Percentiles rank a stretch among this genome's conserved stretches.
These are phyloP conservation scores for Ceratocystiopsis brevicomis DNA, from an alignment of 2,329 filamentous ascomycete species.

Conservation along the genomic window DNA sequence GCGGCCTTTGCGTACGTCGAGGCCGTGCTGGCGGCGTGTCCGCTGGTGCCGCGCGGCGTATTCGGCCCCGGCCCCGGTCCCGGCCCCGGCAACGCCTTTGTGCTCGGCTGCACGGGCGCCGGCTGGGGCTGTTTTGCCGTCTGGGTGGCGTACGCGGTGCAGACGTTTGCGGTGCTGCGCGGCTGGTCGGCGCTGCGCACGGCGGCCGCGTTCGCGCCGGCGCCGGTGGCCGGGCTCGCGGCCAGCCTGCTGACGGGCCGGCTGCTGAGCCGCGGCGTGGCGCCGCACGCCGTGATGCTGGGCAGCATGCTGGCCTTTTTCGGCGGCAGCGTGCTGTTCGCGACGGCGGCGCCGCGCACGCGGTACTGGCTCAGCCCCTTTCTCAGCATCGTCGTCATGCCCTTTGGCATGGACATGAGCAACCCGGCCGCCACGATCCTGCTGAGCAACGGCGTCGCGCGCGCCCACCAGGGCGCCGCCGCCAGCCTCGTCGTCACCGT, in stretches of 20 bases:
- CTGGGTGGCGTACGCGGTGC: constrained; percentile 21
- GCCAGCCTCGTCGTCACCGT: constrained; percentile 41
- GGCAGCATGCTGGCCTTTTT: constrained; percentile 26
- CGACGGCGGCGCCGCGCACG: constrained; percentile 31
- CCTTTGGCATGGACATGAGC: constrained; percentile 47
- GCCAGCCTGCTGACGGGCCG: constrained; percentile 26
- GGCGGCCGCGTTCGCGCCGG: constrained; percentile 25
- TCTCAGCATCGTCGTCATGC: constrained; percentile 35
- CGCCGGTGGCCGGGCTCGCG: constrained; percentile 22
- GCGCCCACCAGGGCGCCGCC: constrained; percentile 26
- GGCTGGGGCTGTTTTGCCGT: constrained; percentile 25
- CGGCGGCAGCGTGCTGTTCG: constrained; percentile 22
- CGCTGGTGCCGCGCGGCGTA: constrained; percentile 31
- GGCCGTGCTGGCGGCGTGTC: constrained; percentile 19
- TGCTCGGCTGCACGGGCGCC: constrained; percentile 26
- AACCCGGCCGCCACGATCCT: constrained; percentile 44
- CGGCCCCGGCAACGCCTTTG: constrained; percentile 25
- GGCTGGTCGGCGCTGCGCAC: constrained; percentile 24
- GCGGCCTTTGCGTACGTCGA: constrained; percentile 31
- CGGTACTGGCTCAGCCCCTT: constrained; percentile 48
- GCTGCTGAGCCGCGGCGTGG: constrained; percentile 20
- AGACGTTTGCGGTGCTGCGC: constrained; percentile 18
- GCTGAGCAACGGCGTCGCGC: constrained; percentile 31
- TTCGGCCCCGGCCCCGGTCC: constrained; percentile 11
- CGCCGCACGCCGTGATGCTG: constrained; percentile 23